Percentiles rank a stretch among this genome's conserved stretches.
Conservation (phyloP, 1,139 yeast genomes). For the Yamadazyma blattariae region DNA sequence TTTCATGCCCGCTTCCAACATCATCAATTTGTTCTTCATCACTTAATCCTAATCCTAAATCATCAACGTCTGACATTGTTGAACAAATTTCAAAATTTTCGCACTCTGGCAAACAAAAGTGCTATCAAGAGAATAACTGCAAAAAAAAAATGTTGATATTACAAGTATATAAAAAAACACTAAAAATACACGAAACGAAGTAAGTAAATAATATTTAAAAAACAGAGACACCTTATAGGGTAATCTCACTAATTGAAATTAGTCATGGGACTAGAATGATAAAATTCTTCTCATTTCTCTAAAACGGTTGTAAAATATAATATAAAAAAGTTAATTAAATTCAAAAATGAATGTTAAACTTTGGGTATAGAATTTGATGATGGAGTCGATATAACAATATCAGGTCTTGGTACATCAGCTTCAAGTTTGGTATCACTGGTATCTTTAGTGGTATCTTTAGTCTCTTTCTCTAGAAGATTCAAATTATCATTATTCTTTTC, state of each 20-base stretch:
- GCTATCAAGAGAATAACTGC: not conserved
- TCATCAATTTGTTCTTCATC: conserved; percentile 8
- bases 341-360: not conserved
- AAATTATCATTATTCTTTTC: not conserved
- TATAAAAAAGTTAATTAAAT: too few relatives aligned
- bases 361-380: conserved; percentile 17
- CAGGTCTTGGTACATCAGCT: conserved; percentile 15
- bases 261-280: too few relatives aligned
- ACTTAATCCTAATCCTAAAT: conserved; percentile 16
- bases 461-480: not conserved
- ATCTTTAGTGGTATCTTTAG: too few relatives aligned
- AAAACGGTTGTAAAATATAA: too few relatives aligned
- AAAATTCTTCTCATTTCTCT: too few relatives aligned
- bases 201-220: not conserved
- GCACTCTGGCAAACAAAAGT: not conserved
- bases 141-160: not conserved
- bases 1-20: too few relatives aligned
- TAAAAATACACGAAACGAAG: conserved; percentile 6
- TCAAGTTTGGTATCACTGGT: too few relatives aligned
- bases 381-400: conserved; percentile 27
- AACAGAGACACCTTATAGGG: too few relatives aligned
- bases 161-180: conserved; percentile 7
- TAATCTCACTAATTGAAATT: too few relatives aligned
- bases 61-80: conserved; percentile 16
- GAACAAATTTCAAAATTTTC: conserved; percentile 2